Conservation (phyloP, 2,329 filamentous ascomycete species). For the Ophiocordyceps camponoti-rufipedis region DNA sequence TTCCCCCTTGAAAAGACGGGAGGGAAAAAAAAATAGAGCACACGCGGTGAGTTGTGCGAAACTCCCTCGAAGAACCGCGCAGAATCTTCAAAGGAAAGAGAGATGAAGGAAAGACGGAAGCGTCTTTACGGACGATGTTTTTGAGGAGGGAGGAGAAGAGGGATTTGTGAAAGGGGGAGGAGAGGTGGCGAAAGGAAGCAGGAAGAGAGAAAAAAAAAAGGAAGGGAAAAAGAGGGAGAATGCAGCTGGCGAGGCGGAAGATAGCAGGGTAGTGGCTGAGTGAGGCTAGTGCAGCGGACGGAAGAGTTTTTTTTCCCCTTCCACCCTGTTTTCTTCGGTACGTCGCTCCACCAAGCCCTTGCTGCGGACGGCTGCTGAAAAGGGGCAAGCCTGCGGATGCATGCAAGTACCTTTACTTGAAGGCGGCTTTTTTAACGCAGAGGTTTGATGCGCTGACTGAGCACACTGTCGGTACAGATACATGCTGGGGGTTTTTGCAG, state of each 20-base stretch:
- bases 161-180: constrained; percentile 15
- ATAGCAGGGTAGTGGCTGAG: background rate
- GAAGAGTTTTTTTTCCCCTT: background rate
- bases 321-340: background rate
- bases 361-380: background rate
- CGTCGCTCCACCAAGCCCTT: background rate
- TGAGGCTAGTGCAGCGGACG: background rate
- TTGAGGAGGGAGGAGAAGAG: constrained; percentile 10
- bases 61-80: constrained; percentile 22
- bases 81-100: constrained; percentile 28
- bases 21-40: constrained; percentile 11
- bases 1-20: constrained; percentile 7
- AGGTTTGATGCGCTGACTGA: background rate
- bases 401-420: no score
- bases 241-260: constrained; percentile 1
- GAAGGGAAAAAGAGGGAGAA: constrained; percentile 1
- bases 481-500: background rate
- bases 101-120: constrained; percentile 18
- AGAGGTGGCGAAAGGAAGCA: constrained; percentile 11
- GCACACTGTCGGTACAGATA: background rate
- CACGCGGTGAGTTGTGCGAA: constrained; percentile 12
- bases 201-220: constrained; percentile 11
- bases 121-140: constrained; percentile 12
- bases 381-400: background rate
- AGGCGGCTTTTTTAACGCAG: background rate